Evolutionary conservation across 208 protist species (phyloP), one percentile per base, ranked within the genome.

Genomic region (Leishmania braziliensis): DNA sequence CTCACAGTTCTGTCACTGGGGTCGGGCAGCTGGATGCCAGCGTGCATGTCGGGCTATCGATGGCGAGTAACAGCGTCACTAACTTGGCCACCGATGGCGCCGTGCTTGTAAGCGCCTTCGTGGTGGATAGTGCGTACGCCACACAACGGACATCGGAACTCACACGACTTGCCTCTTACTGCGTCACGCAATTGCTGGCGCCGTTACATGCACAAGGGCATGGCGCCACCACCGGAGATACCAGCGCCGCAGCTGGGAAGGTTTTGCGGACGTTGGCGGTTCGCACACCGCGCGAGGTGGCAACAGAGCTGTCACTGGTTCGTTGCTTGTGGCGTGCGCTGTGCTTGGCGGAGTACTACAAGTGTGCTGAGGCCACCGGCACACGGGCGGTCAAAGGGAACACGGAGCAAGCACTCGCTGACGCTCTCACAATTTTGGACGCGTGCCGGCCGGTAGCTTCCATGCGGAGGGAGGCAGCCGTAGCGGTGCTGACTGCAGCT

Each of bases 111-210:
- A 90, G 89, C 8, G 65, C 83, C 12, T 89, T 79, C 69, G 86
- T 96, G 0, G 87, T 96, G 26, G 93, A 96, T 65, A 94, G 90
- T 79, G 93, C 90, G n/a, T 96, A 93, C 81, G 85, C 84, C 5
- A n/a, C 91, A 72, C 56, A 69, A 43, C 84, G 81, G 77, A 83
- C 78, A 20, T 18, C 36, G 26, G 88, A 95, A 73, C 83, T 96
- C 50, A 83, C 87, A 26, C 84, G 84, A 54, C 65, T 95, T 36
- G 91, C 91, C 14, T 80, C 88, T 16, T 84, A 89, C 70, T 89
- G 88, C 75, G 84, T 88, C 74, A 56, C 78, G 10, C 75, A 80
- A n/a, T 72, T 85, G 51, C 70, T 84, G 43, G 20, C 58, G 58
- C 77, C 71, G 23, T 62, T 63, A 53, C 79, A 69, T 12, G 65